Conservation (phyloP, 768 basidiomycete genomes). For the Amyloporia xantha region DNA sequence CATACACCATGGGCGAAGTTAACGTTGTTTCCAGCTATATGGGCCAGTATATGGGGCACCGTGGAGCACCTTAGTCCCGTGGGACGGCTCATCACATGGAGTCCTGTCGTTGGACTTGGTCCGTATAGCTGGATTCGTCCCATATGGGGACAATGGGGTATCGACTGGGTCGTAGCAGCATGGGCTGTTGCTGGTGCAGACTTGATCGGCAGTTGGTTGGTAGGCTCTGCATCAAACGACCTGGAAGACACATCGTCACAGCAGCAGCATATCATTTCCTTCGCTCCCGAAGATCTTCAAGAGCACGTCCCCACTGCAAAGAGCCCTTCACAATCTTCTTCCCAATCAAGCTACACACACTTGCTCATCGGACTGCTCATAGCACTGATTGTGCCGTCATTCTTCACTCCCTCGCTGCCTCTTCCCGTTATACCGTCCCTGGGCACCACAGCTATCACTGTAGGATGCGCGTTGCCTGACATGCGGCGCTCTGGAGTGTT, state of each 20-base stretch:
- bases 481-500: conserved; percentile 34
- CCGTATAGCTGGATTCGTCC: conserved; percentile 62
- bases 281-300: conserved; percentile 11
- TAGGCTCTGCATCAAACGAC: conserved; percentile 30
- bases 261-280: conserved; percentile 4
- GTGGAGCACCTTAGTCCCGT: conserved; percentile 54
- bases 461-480: conserved; percentile 65
- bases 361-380: conserved; percentile 33
- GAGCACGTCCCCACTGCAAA: neutral
- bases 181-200: conserved; percentile 68
- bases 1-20: conserved; percentile 35
- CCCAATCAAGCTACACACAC: conserved; percentile 1
- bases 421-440: conserved; percentile 28
- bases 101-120: conserved; percentile 44
- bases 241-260: neutral
- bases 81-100: conserved; percentile 71
- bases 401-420: conserved; percentile 35
- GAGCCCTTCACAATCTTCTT: conserved; percentile 2
- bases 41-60: conserved; percentile 56
- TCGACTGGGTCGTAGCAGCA: conserved; percentile 71
- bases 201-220: conserved; percentile 47
- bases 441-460: conserved; percentile 46
- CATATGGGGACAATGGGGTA: conserved; percentile 47
- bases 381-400: conserved; percentile 51
- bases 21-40: conserved; percentile 60